Conservation (phyloP, 2,329 filamentous ascomycete species). For the Aspergillus quadrilineatus region DNA sequence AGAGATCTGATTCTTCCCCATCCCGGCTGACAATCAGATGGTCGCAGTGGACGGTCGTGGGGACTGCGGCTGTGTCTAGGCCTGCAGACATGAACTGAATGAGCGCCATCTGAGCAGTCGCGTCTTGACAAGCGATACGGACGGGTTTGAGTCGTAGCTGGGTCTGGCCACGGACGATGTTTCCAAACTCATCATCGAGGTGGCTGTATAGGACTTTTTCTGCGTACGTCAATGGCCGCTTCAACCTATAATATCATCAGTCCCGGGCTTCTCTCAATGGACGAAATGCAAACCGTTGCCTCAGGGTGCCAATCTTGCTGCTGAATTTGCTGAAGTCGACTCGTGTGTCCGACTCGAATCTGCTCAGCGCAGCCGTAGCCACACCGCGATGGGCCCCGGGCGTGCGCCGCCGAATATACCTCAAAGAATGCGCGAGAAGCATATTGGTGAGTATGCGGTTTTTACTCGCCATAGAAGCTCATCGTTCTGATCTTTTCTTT, state of each 20-base stretch:
- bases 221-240: slow-evolving; percentile 64
- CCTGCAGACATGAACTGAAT: slow-evolving; percentile 99
- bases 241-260: neutral
- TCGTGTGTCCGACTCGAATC: neutral
- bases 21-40: slow-evolving; percentile 98
- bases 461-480: neutral
- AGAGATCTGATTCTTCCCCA: slow-evolving; percentile 90
- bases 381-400: neutral
- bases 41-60: slow-evolving; percentile 95
- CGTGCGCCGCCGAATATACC: neutral
- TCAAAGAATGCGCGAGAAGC: neutral
- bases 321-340: slow-evolving; percentile 1
- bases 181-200: slow-evolving; percentile 94
- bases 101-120: slow-evolving; percentile 98
- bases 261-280: too few species aligned
- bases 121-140: slow-evolving; percentile 98
- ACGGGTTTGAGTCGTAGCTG: slow-evolving; percentile 97
- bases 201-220: slow-evolving; percentile 99
- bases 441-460: neutral
- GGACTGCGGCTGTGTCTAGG: slow-evolving; percentile 92
- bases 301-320: neutral
- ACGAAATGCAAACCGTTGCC: neutral
- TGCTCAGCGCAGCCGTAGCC: neutral
- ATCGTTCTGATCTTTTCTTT: neutral
- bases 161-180: slow-evolving; percentile 91